Conservation (phyloP, 495 filamentous ascomycete species). For the Hyaloscypha bicolor region DNA sequence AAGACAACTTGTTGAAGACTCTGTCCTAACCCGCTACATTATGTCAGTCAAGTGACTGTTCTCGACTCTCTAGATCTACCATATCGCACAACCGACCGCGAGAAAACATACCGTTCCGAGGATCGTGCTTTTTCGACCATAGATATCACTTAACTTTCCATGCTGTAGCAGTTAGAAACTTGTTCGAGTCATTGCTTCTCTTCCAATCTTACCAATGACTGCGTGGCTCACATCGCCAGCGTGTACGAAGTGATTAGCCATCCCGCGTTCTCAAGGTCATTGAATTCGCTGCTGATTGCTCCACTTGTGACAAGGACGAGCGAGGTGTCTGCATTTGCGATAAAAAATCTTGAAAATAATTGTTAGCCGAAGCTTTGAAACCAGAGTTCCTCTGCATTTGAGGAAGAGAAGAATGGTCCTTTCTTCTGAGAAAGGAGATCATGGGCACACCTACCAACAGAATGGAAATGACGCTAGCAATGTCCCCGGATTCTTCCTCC, state of each 20-base stretch:
- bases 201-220: conserved; percentile 43
- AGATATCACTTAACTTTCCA: conserved; percentile 53
- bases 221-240: conserved; percentile 59
- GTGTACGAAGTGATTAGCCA: conserved; percentile 70
- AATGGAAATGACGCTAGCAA: no score
- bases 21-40: conserved; percentile 37
- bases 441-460: no score
- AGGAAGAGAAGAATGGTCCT: not conserved
- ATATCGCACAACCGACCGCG: conserved; percentile 35
- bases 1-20: conserved; percentile 47
- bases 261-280: conserved; percentile 57
- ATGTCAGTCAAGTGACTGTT: not conserved
- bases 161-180: conserved; percentile 15
- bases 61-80: not conserved
- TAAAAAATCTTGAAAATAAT: conserved; percentile 42
- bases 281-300: conserved; percentile 67
- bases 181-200: not conserved
- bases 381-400: not conserved
- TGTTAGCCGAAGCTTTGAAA: not conserved
- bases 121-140: conserved; percentile 46
- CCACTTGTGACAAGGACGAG: conserved; percentile 64
- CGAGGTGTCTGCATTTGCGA: conserved; percentile 62
- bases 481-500: no score
- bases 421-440: not conserved
- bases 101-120: conserved; percentile 44